These are phyloP conservation scores for Plasmopara muralis DNA, from an alignment of 352 stramenopile species.

Conservation along the genomic window DNA sequence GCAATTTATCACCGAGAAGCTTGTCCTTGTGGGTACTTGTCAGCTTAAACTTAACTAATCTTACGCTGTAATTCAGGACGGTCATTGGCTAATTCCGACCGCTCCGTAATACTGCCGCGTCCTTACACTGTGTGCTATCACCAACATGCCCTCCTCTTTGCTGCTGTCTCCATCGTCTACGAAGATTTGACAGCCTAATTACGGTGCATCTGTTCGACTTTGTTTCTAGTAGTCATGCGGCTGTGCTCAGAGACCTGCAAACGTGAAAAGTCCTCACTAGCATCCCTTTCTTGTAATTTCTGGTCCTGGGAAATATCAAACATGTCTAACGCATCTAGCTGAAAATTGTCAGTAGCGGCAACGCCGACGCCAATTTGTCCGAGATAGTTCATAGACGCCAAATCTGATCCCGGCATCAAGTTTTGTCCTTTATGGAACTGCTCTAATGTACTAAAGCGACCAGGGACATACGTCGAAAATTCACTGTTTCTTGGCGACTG, in stretches of 20 bases:
- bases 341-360: constrained; percentile 21
- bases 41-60: no score
- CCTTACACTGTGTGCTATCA: constrained; percentile 35
- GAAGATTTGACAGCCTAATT: constrained; percentile 25
- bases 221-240: constrained; percentile 17
- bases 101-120: constrained; percentile 39
- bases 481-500: constrained; percentile 7
- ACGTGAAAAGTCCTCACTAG: constrained; percentile 4
- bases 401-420: background rate
- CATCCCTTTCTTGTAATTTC: constrained; percentile 1
- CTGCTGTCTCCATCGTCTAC: background rate
- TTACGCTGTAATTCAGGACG: no score
- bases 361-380: constrained; percentile 17
- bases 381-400: constrained; percentile 5
- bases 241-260: constrained; percentile 8
- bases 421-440: constrained; percentile 2
- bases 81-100: constrained; percentile 25
- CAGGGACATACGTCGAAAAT: constrained; percentile 11
- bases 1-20: no score
- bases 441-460: constrained; percentile 14
- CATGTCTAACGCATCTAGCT: constrained; percentile 24
- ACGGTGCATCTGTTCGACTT: constrained; percentile 15
- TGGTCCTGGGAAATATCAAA: constrained; percentile 23
- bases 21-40: no score
- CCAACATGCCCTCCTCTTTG: background rate